Percentiles rank a stretch among this genome's conserved stretches.
phyloP scores from a whole-genome alignment of 1,139 yeast genomes.

The Yamadazyma membranifaciens region DNA sequence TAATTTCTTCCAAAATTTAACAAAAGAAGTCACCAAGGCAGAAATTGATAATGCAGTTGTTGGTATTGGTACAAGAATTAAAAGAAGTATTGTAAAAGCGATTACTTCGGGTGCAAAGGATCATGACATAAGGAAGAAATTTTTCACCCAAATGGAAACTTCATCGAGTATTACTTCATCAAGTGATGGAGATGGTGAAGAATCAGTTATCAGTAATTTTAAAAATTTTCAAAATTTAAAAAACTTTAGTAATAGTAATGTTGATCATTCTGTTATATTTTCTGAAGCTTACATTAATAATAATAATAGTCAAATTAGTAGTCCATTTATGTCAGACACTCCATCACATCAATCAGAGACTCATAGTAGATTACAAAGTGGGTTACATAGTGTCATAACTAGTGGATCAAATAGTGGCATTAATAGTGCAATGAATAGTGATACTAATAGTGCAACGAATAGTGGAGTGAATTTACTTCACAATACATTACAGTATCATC shows the following conservation, averaged over 20 bases:
- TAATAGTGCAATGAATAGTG: conserved; percentile 1
- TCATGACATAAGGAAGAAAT: conserved; percentile 24
- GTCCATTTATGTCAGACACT: conserved; percentile 9
- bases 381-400: no score
- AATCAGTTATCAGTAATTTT: background rate
- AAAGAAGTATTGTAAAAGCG: conserved; percentile 59
- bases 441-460: background rate
- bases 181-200: conserved; percentile 27
- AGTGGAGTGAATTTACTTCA: background rate
- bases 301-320: conserved; percentile 6
- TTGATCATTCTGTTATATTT: conserved; percentile 33
- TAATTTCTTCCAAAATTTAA: conserved; percentile 9
- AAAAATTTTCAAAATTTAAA: background rate
- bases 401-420: background rate
- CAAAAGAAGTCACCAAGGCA: conserved; percentile 13
- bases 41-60: conserved; percentile 65
- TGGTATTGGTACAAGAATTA: conserved; percentile 71
- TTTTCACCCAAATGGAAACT: conserved; percentile 27
- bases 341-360: conserved; percentile 7
- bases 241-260: conserved; percentile 7
- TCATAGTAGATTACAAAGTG: background rate
- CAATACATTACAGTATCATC: background rate
- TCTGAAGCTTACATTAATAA: conserved; percentile 25
- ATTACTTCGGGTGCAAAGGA: conserved; percentile 32
- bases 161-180: conserved; percentile 26